These are phyloP conservation scores for Stagonosporopsis cucurbitacearum DNA, from an alignment of 2,329 filamentous ascomycete genomes.

Conservation along the genomic window DNA sequence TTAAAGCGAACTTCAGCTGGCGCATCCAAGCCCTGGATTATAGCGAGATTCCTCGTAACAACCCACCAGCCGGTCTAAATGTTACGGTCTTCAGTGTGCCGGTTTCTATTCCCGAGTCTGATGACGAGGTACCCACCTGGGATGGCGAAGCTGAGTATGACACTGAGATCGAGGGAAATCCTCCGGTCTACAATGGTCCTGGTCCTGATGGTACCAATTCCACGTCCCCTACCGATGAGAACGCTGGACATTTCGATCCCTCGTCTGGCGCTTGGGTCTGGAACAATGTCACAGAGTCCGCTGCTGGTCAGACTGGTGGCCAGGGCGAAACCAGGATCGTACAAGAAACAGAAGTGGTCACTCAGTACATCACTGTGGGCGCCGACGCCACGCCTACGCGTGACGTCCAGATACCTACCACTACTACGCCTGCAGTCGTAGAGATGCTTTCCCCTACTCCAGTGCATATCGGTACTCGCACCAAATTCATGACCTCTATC, in stretches of 20 bases:
- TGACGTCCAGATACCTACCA: constrained; percentile 55
- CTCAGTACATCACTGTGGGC: constrained; percentile 17
- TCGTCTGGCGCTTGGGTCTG: constrained; percentile 22
- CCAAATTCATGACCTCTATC: constrained; percentile 24
- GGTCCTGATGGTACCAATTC: constrained; percentile 25
- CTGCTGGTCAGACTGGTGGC: background rate
- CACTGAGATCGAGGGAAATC: constrained; percentile 36
- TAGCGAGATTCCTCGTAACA: constrained; percentile 37
- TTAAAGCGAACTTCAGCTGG: constrained; percentile 42
- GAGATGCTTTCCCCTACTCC: constrained; percentile 7
- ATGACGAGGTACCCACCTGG: constrained; percentile 37
- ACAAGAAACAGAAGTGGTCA: constrained; percentile 11
- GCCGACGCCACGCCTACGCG: constrained; percentile 1
- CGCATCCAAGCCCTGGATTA: constrained; percentile 40
- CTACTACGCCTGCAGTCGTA: constrained; percentile 54
- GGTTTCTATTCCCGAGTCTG: constrained; percentile 31
- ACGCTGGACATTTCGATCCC: constrained; percentile 22
- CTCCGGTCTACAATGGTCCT: constrained; percentile 29
- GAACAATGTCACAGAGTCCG: constrained; percentile 22
- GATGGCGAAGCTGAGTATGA: constrained; percentile 32
- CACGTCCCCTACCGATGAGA: constrained; percentile 15
- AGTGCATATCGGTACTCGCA: constrained; percentile 14
- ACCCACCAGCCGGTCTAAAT: constrained; percentile 38
- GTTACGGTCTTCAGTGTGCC: constrained; percentile 38
- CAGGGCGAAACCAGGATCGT: constrained; percentile 1